These are phyloP conservation scores for Vickermania spadyakhi DNA, from an alignment of 208 protist species.

Conservation along the genomic window DNA sequence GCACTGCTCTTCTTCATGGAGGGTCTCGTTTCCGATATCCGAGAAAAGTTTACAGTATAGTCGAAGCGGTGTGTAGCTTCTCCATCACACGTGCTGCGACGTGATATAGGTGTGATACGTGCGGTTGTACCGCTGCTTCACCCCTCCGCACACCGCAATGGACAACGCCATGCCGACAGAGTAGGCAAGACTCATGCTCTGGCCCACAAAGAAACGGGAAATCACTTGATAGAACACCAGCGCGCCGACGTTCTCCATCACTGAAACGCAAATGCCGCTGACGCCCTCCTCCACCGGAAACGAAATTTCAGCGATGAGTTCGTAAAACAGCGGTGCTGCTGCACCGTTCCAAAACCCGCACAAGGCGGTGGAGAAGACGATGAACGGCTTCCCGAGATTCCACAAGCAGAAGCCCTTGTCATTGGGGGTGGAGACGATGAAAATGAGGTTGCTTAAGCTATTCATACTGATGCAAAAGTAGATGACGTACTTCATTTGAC, in stretches of 20 bases:
- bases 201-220: constrained; percentile 44
- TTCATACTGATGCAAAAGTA: constrained; percentile 79
- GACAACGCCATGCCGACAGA: constrained; percentile 76
- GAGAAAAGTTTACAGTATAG: too few relatives aligned
- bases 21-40: too few relatives aligned
- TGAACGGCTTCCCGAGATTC: constrained; percentile 50
- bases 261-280: constrained; percentile 67
- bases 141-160: constrained; percentile 45
- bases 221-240: constrained; percentile 78
- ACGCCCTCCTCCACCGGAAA: constrained; percentile 82
- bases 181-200: constrained; percentile 80
- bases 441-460: constrained; percentile 66
- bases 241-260: constrained; percentile 78
- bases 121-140: constrained; percentile 80
- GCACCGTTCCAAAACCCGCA: constrained; percentile 86
- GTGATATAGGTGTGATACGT: constrained; percentile 52
- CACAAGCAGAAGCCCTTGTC: constrained; percentile 65
- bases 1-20: too few relatives aligned
- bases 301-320: constrained; percentile 78
- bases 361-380: constrained; percentile 56
- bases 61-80: background rate
- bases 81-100: constrained; percentile 1
- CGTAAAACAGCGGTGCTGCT: constrained; percentile 80
- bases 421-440: constrained; percentile 69
- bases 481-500: constrained; percentile 87